Evolutionary conservation across 805 yeast species (phyloP).

Genomic region (Ogataea populi-albae): DNA sequence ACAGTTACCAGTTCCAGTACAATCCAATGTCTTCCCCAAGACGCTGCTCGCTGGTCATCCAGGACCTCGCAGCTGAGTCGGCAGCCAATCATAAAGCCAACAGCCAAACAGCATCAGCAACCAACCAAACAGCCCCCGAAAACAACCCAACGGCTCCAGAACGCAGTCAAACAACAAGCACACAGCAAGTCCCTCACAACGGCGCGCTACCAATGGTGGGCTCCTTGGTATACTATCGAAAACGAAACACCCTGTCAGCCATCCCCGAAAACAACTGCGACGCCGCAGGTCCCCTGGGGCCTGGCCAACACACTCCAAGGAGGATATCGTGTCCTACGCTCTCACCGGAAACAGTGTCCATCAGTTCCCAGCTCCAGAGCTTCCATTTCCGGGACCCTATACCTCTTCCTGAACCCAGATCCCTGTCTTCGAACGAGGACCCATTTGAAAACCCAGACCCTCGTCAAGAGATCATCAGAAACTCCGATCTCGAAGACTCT

Average conservation of each 20-base stretch:
- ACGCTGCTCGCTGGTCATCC: conserved; percentile 3
- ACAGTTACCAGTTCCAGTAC: no score
- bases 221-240: conserved; percentile 26
- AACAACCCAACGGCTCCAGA: no score
- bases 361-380: not conserved
- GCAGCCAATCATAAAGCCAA: no score
- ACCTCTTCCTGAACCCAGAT: no score
- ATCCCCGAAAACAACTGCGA: conserved; percentile 1
- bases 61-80: conserved; percentile 1
- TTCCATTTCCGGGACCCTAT: conserved; percentile 1
- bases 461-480: no score
- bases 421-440: not conserved
- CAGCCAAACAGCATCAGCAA: no score
- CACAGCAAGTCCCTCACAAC: no score
- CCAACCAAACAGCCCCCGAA: no score
- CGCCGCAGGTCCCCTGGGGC: not conserved
- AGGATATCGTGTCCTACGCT: not conserved
- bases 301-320: not conserved
- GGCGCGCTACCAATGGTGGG: conserved; percentile 31
- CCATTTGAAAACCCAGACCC: not conserved
- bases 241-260: conserved; percentile 10
- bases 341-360: not conserved
- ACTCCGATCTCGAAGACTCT: conserved; percentile 3
- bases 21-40: no score
- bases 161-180: no score